phyloP scores from a whole-genome alignment of 202 grass and related monocot genomes.

The Eragrostis tef region DNA sequence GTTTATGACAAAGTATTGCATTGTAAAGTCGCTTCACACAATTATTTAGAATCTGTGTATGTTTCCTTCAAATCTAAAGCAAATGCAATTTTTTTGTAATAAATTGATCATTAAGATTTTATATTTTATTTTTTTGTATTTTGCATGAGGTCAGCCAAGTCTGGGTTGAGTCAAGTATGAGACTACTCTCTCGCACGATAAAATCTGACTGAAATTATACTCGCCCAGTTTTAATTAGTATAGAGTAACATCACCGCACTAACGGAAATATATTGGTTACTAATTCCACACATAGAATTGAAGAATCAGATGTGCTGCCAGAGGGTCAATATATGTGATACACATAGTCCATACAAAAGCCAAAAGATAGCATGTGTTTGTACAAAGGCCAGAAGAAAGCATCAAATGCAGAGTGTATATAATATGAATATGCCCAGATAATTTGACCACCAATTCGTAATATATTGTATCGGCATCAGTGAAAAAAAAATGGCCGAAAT shows the following conservation, averaged over 20 bases:
- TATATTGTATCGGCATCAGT: neutral
- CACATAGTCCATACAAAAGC: neutral
- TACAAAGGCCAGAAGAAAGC: slow-evolving; percentile 16
- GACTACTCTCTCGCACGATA: neutral
- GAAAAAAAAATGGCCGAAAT: too few species aligned
- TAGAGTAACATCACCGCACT: neutral
- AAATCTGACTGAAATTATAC: neutral
- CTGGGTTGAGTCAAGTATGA: neutral
- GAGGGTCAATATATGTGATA: neutral
- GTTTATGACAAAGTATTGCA: neutral
- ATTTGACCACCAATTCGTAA: neutral
- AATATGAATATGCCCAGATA: slow-evolving; percentile 3
- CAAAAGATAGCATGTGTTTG: slow-evolving; percentile 8
- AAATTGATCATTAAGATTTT: neutral
- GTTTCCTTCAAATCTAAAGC: neutral
- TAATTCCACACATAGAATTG: neutral
- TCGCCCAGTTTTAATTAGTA: neutral
- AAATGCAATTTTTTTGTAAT: neutral
- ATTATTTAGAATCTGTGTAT: neutral
- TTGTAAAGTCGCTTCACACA: neutral
- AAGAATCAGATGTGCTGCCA: neutral
- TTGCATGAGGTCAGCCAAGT: neutral
- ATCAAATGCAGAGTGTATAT: neutral
- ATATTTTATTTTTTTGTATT: neutral
- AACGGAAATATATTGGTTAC: neutral